Evolutionary conservation across 2,329 filamentous ascomycete genomes (phyloP), one percentile per base, ranked within the genome.

Genomic region (Cadophora luteo-olivacea): DNA sequence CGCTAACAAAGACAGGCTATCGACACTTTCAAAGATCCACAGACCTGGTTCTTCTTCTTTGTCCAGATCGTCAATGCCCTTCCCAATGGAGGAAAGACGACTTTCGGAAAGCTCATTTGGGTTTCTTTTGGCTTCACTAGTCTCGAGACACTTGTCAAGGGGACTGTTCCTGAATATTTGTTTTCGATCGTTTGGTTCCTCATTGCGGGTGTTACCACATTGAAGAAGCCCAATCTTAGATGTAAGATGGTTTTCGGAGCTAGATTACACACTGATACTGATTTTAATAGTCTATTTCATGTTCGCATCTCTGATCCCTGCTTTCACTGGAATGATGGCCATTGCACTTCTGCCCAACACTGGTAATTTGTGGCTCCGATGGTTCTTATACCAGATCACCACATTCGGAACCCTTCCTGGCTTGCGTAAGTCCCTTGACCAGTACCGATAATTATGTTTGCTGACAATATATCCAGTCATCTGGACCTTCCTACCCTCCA

Each of bases 1-100:
- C 60, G 82, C 36, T 61, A 24, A 25, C 12, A 48, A 16, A 12
- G 36, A 61, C 36, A 61, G 36, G 38, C 19, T 38, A 61, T 61
- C 36, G 58, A 61, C 7, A 45, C 58, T 24, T 32, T 61, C n/a
- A 61, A 45, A 33, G 58, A 61, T 22, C 58, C 36, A 48, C 38
- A 61, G n/a, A 61, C 58, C 7, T 61, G 58, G 58, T 32, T 61
- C n/a, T 45, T 61, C 22, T 45, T 49, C 45, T 49, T 49, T 22
- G 45, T 49, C n/a, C 45, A 49, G 45, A 49, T 49, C n/a, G 45
- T 49, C n/a, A n/a, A 49, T 49, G 19, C 45, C 19, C 19, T 49
- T 8, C 45, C 45, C n/a, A 49, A 49, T 22, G 45, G 45, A 19
- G 45, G 45, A 49, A 49, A 49, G 19, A 49, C 45, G 9, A 22